Evolutionary conservation across 148 eudicot genomes (phyloP), one percentile per base, ranked within the genome.

Genomic region (Euryodendron excelsum): DNA sequence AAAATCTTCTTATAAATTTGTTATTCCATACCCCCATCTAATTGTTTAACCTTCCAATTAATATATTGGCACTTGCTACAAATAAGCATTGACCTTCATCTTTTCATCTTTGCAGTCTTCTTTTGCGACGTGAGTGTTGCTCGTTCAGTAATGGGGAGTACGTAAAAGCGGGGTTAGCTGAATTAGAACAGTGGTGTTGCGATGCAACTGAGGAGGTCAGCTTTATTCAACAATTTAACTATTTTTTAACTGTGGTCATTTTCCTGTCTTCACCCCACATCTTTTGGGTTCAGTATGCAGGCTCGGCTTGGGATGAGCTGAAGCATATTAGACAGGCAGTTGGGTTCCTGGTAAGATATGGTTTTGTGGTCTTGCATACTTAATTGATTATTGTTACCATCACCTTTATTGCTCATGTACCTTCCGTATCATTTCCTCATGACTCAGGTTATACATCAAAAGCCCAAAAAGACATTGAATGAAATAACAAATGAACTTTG

Each of bases 301-400:
- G 93, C 76, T 80, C 95, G 20, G 93, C 99, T 72, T 96, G 99
- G 99, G 98, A 96, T 72, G 99, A 96, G 71, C 83, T 93, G 86
- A 96, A 87, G 92, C 98, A 96, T 82, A 96, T 96, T 75, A 88
- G 99, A 85, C 99, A 96, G 86, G 98, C 99, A 31, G 98, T 96
- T 76, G 98, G 98, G 64, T 94, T 94, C 86, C 89, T 94, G 75
- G 98, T 94, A 84, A 77, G 93, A 48, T 84, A 69, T 36, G 18
- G 31, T 74, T 65, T 44, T 13, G 0, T 48, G 41, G 15, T 69
- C 63, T 21, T 52, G 60, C 20, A 56, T 52, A 20, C 37, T 11
- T 20, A 1, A 20, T 78, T 31, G 25, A 28, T 80, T 56, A 7
- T 45, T 66, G 25, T 36, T 52, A 33, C 18, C 25, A 50, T 50